phyloP scores from a whole-genome alignment of 306 rosid species.

The Cicer yamashitae region DNA sequence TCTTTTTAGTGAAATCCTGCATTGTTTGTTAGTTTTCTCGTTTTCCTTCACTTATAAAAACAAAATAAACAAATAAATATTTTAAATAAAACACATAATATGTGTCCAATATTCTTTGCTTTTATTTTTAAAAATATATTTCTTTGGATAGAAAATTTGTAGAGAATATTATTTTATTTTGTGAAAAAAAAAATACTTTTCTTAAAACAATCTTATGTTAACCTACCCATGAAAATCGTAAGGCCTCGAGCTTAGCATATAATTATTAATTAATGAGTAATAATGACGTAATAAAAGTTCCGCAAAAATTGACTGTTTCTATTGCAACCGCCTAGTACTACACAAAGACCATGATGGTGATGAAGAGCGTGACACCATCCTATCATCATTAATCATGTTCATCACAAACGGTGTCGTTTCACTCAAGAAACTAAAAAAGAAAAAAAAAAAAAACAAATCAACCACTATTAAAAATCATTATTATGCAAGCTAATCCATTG shows the following conservation, averaged over 20 bases:
- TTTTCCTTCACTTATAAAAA: too few species aligned
- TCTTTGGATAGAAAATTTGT: too few species aligned
- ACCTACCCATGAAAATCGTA: neutral
- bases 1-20: too few species aligned
- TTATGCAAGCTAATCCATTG: constrained; percentile 31
- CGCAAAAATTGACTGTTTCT: constrained; percentile 45
- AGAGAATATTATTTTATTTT: too few species aligned
- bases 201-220: too few species aligned
- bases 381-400: constrained; percentile 64
- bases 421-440: neutral
- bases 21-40: too few species aligned
- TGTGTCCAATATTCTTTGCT: too few species aligned
- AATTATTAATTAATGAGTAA: neutral
- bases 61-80: too few species aligned
- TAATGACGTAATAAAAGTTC: constrained; percentile 17
- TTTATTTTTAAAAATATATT: too few species aligned
- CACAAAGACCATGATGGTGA: constrained; percentile 54
- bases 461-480: constrained; percentile 22
- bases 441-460: constrained; percentile 8
- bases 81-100: too few species aligned
- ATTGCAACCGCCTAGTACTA: constrained; percentile 43
- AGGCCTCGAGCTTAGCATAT: neutral
- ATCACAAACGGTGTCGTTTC: constrained; percentile 49
- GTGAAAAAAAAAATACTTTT: too few species aligned
- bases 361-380: constrained; percentile 86